These are phyloP conservation scores for Magnolia kwangsiensis DNA, from an alignment of 164 flowering plant species.

Conservation along the genomic window DNA sequence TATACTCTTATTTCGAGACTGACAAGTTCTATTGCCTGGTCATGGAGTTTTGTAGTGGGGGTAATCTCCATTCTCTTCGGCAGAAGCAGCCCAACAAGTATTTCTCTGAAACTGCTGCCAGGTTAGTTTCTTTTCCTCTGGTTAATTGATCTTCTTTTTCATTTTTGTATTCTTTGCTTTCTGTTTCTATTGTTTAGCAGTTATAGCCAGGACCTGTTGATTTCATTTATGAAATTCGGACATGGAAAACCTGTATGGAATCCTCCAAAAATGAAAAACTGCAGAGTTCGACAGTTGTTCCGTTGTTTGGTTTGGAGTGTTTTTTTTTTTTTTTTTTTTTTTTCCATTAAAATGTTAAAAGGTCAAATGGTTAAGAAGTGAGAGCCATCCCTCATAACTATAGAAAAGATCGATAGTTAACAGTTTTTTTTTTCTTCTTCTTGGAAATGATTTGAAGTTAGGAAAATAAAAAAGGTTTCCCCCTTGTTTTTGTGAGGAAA, in stretches of 20 bases:
- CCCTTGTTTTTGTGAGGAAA: no score
- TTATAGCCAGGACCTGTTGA: neutral
- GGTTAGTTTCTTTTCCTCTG: conserved; percentile 25
- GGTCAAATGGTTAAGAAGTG: no score
- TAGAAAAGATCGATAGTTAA: no score
- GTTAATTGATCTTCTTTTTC: neutral
- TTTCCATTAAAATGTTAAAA: no score
- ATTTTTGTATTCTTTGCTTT: neutral
- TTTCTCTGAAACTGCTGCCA: conserved; percentile 69
- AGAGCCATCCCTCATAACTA: no score
- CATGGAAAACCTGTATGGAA: neutral
- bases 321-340: no score
- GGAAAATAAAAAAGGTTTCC: no score
- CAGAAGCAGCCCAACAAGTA: conserved; percentile 73
- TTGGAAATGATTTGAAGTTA: no score
- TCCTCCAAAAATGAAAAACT: no score
- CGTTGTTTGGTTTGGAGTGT: no score
- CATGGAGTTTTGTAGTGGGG: conserved; percentile 86
- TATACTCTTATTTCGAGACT: conserved; percentile 69
- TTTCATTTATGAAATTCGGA: neutral
- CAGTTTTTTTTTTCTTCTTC: no score
- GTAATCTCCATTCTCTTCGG: conserved; percentile 74
- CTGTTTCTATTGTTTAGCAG: neutral
- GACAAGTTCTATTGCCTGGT: conserved; percentile 76
- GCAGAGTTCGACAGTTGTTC: no score